Percentiles rank a stretch among this genome's conserved stretches.
Evolutionary conservation across 805 yeast species (phyloP).

Genomic region (Maudiozyma pseudohumilis): DNA sequence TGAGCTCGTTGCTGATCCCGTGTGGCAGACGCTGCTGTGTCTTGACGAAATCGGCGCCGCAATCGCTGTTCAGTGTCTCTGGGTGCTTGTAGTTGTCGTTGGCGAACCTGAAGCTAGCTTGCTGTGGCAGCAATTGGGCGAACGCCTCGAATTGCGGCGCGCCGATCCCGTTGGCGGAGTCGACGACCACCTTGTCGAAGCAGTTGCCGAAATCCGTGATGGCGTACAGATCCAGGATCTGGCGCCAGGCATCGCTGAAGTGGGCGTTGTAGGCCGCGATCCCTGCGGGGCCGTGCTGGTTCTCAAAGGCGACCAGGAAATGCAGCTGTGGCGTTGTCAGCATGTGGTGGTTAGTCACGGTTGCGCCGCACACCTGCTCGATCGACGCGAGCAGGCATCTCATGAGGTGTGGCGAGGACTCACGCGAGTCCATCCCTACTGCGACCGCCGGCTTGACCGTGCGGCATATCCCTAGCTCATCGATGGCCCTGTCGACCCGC

Average conservation of each 20-base stretch:
- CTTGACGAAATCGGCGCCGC: constrained; percentile 96
- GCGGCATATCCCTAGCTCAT: constrained; percentile 20
- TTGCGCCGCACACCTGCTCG: constrained; percentile 48
- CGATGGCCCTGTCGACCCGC: background rate
- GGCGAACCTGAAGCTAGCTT: constrained; percentile 35
- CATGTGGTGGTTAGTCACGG: constrained; percentile 48
- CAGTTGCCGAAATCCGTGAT: constrained; percentile 7
- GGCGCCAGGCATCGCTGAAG: constrained; percentile 34
- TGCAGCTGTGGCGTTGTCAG: constrained; percentile 94
- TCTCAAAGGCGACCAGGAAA: constrained; percentile 64
- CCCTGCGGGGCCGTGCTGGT: constrained; percentile 28
- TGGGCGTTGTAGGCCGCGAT: constrained; percentile 65
- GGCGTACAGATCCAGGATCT: constrained; percentile 10
- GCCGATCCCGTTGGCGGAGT: constrained; percentile 97
- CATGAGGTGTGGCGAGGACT: constrained; percentile 49
- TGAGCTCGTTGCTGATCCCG: constrained; percentile 31
- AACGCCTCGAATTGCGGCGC: constrained; percentile 58
- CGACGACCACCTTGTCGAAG: constrained; percentile 46
- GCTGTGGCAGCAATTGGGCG: constrained; percentile 25
- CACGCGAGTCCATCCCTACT: constrained; percentile 84
- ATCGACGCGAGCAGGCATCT: constrained; percentile 43
- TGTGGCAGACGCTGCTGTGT: constrained; percentile 73
- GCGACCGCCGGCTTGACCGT: constrained; percentile 37
- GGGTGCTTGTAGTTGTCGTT: constrained; percentile 51
- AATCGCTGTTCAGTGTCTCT: constrained; percentile 52